Percentiles rank a stretch among this genome's conserved stretches.
These are phyloP conservation scores for Lathyrus sativus DNA, from an alignment of 306 rosid species.

Conservation along the genomic window DNA sequence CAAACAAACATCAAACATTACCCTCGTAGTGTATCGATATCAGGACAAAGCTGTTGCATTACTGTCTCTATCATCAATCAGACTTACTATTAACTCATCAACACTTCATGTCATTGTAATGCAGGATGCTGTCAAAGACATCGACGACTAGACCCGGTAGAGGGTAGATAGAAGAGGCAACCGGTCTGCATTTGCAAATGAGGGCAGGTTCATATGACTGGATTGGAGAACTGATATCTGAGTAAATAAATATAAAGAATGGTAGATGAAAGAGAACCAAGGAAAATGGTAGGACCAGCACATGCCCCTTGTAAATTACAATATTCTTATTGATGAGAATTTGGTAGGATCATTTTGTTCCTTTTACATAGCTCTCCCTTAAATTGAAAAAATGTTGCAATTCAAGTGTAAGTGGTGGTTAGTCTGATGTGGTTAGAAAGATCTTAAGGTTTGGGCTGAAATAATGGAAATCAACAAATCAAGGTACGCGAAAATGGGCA, in stretches of 20 bases:
- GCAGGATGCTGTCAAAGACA: slow-evolving; percentile 61
- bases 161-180: slow-evolving; percentile 19
- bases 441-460: no score
- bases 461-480: slow-evolving; percentile 9
- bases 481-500: background rate
- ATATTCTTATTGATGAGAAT: slow-evolving; percentile 33
- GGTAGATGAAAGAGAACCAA: slow-evolving; percentile 19
- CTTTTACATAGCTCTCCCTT: background rate
- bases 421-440: background rate
- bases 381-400: slow-evolving; percentile 18
- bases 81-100: background rate
- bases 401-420: background rate
- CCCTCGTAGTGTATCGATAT: background rate
- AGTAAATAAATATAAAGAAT: slow-evolving; percentile 27
- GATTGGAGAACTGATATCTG: slow-evolving; percentile 20
- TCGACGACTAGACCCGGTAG: slow-evolving; percentile 38
- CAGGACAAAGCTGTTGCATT: slow-evolving; percentile 4
- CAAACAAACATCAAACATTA: slow-evolving; percentile 26
- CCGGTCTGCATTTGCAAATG: slow-evolving; percentile 35
- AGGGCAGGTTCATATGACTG: slow-evolving; percentile 19
- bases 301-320: slow-evolving; percentile 39
- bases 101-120: slow-evolving; percentile 11
- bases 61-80: slow-evolving; percentile 1
- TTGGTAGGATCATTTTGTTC: slow-evolving; percentile 33
- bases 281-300: slow-evolving; percentile 31